Evolutionary conservation across 2,329 filamentous ascomycete species (phyloP).

Genomic region (Cryphonectria japonica): DNA sequence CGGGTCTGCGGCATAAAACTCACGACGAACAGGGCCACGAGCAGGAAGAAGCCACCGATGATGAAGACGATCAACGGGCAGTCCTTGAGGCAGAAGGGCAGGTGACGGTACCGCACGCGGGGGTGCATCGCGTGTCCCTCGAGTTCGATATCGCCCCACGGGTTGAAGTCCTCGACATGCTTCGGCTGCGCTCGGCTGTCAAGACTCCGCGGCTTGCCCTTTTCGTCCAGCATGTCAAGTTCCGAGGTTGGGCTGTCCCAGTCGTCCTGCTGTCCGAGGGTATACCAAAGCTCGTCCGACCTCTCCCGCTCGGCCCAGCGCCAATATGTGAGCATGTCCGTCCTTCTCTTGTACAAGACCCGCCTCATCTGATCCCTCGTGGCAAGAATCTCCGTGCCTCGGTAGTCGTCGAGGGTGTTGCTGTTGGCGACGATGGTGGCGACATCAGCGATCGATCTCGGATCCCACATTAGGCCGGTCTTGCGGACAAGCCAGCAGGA

Average conservation of each 20-base stretch:
- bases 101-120: slow-evolving; percentile 64
- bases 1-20: slow-evolving; percentile 74
- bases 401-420: slow-evolving; percentile 76
- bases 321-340: slow-evolving; percentile 87
- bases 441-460: slow-evolving; percentile 79
- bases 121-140: slow-evolving; percentile 53
- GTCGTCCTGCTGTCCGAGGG: slow-evolving; percentile 57
- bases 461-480: slow-evolving; percentile 85
- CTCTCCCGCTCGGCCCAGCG: slow-evolving; percentile 63
- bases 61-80: slow-evolving; percentile 68
- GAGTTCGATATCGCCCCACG: slow-evolving; percentile 35
- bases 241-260: slow-evolving; percentile 25
- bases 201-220: slow-evolving; percentile 14
- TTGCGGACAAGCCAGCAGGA: slow-evolving; percentile 66
- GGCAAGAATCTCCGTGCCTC: slow-evolving; percentile 65
- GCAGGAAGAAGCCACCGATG: slow-evolving; percentile 61
- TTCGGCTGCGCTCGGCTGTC: slow-evolving; percentile 24
- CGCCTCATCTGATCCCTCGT: slow-evolving; percentile 56
- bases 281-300: slow-evolving; percentile 71
- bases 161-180: slow-evolving; percentile 29
- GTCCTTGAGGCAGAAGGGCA: slow-evolving; percentile 77
- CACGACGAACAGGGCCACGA: slow-evolving; percentile 74
- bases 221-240: slow-evolving; percentile 17
- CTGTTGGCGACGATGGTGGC: slow-evolving; percentile 78
- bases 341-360: slow-evolving; percentile 58